Percentiles rank a stretch among this genome's conserved stretches.
These are phyloP conservation scores for Fusarium lyarnte DNA, from an alignment of 2,329 filamentous ascomycete species.

Conservation along the genomic window DNA sequence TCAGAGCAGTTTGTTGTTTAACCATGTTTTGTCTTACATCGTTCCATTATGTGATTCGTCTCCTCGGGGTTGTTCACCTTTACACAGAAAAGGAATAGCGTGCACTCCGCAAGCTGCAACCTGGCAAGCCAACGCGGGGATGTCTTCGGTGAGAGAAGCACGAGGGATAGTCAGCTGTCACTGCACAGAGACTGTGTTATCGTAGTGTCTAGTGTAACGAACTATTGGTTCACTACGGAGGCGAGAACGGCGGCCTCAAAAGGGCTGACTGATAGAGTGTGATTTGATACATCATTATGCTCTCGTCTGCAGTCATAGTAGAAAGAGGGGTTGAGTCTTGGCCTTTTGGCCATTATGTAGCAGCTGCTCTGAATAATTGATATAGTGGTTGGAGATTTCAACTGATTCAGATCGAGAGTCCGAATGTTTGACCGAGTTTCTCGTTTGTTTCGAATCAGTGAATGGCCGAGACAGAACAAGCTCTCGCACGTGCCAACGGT, in stretches of 20 bases:
- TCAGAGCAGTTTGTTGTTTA: not conserved
- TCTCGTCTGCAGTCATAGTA: slow-evolving; percentile 10
- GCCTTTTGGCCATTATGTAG: slow-evolving; percentile 10
- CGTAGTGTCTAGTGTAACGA: slow-evolving; percentile 5
- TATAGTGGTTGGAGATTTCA: slow-evolving; percentile 3
- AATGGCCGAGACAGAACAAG: slow-evolving; percentile 23
- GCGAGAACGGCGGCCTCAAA: slow-evolving; percentile 28
- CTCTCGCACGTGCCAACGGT: slow-evolving; percentile 41
- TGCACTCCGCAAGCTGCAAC: not conserved
- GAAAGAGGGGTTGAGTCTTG: slow-evolving; percentile 23
- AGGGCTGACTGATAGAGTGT: not conserved
- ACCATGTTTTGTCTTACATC: not conserved
- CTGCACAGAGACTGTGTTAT: slow-evolving; percentile 16
- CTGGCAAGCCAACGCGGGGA: slow-evolving; percentile 20
- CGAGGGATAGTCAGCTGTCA: slow-evolving; percentile 33
- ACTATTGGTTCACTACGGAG: slow-evolving; percentile 13
- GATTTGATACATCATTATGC: slow-evolving; percentile 26
- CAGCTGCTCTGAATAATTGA: not conserved
- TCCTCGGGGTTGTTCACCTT: slow-evolving; percentile 10
- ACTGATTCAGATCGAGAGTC: slow-evolving; percentile 1
- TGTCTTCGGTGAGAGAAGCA: slow-evolving; percentile 27
- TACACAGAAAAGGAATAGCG: slow-evolving; percentile 25
- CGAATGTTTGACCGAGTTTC: slow-evolving; percentile 25
- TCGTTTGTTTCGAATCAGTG: slow-evolving; percentile 12
- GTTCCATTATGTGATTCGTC: not conserved